Percentiles rank a stretch among this genome's conserved stretches.
phyloP scores from a whole-genome alignment of 2,329 filamentous ascomycete genomes.

The Colletotrichum somersetense region DNA sequence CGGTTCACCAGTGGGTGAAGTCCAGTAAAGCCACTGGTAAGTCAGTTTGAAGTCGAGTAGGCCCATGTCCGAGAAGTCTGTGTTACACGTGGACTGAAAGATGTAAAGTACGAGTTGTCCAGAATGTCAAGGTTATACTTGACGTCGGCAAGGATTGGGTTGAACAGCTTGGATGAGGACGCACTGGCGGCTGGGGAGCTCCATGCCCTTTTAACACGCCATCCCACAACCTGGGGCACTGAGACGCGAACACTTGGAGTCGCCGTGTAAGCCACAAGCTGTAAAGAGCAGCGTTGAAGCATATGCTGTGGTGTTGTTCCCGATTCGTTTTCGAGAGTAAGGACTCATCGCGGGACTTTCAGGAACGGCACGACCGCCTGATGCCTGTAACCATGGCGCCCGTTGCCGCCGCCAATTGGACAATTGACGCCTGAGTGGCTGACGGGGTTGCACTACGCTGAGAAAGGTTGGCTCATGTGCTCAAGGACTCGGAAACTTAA shows the following conservation, averaged over 20 bases:
- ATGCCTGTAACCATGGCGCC: conserved; percentile 15
- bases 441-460: neutral
- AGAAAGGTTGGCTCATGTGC: neutral
- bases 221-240: neutral
- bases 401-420: conserved; percentile 27
- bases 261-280: conserved; percentile 23
- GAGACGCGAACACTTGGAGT: conserved; percentile 6
- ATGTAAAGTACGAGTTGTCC: neutral
- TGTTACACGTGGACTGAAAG: neutral
- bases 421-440: conserved; percentile 15
- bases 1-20: conserved; percentile 45
- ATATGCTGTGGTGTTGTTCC: conserved; percentile 3
- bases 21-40: conserved; percentile 51
- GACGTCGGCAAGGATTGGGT: no score
- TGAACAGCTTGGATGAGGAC: neutral
- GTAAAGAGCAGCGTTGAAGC: conserved; percentile 5
- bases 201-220: conserved; percentile 2
- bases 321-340: conserved; percentile 32
- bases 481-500: neutral
- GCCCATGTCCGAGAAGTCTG: conserved; percentile 3
- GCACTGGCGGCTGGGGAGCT: conserved; percentile 11
- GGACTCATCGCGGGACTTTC: conserved; percentile 34
- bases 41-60: conserved; percentile 49
- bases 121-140: neutral
- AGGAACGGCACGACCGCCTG: conserved; percentile 6